phyloP scores from a whole-genome alignment of 768 basidiomycete genomes.

The Exsudoporus frostii region DNA sequence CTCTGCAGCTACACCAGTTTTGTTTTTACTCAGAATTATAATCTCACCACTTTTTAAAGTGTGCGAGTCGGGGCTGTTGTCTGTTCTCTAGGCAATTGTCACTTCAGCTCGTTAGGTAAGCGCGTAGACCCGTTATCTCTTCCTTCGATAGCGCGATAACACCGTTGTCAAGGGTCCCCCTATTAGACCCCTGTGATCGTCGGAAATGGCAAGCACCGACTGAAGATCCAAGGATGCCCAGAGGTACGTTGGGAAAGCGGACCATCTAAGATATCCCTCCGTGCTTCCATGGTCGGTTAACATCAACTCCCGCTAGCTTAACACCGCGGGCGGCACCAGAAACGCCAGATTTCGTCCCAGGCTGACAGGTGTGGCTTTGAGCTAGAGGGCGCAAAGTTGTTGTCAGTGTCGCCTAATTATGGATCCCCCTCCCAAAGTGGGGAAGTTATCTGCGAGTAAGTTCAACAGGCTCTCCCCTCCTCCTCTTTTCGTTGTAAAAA shows the following conservation, averaged over 20 bases:
- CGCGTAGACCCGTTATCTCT: too few species aligned
- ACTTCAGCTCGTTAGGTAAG: too few species aligned
- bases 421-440: not conserved
- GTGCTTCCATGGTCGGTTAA: not conserved
- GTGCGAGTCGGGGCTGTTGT: too few species aligned
- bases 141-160: not conserved
- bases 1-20: too few species aligned
- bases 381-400: not conserved
- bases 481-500: not conserved
- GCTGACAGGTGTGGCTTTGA: not conserved
- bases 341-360: not conserved
- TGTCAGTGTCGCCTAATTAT: not conserved
- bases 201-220: not conserved
- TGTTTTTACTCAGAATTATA: too few species aligned
- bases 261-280: slow-evolving; percentile 1
- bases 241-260: too few species aligned
- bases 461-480: too few species aligned
- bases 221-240: not conserved
- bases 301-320: not conserved
- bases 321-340: not conserved
- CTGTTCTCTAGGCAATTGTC: not conserved
- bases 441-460: not conserved
- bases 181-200: not conserved
- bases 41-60: too few species aligned
- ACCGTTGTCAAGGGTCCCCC: not conserved